phyloP scores from a whole-genome alignment of 2,329 filamentous ascomycete genomes.

The Beauveria sp. region DNA sequence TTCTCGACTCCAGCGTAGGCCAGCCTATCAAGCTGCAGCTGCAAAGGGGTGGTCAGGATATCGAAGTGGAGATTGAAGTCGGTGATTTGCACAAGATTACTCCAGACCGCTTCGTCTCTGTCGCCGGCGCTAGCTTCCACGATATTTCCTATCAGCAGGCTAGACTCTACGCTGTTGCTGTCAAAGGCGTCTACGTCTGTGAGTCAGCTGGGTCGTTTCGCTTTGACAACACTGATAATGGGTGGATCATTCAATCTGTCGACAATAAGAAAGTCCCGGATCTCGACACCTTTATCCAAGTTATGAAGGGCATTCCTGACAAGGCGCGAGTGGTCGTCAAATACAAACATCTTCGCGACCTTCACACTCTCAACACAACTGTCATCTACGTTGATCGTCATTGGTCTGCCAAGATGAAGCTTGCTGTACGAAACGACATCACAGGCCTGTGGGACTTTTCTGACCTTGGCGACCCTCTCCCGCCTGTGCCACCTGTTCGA shows the following conservation, averaged over 20 bases:
- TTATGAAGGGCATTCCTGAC: constrained; percentile 81
- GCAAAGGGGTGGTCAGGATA: constrained; percentile 80
- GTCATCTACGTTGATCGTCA: constrained; percentile 91
- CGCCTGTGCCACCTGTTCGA: constrained; percentile 62
- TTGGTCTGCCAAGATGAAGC: constrained; percentile 91
- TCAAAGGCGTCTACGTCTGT: constrained; percentile 86
- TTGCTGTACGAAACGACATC: constrained; percentile 82
- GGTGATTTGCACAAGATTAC: constrained; percentile 92
- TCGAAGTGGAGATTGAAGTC: constrained; percentile 77
- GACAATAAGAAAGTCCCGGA: constrained; percentile 89
- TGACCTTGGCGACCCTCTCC: constrained; percentile 73
- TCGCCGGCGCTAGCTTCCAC: constrained; percentile 92
- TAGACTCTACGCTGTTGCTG: constrained; percentile 86
- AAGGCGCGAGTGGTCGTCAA: constrained; percentile 81
- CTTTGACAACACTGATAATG: constrained; percentile 82
- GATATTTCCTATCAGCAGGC: constrained; percentile 96
- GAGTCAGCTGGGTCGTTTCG: constrained; percentile 93
- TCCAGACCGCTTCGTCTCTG: constrained; percentile 89
- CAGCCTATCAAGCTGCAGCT: constrained; percentile 71
- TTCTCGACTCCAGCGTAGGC: constrained; percentile 81
- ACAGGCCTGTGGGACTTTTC: constrained; percentile 93
- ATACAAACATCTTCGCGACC: constrained; percentile 89
- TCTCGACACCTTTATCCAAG: constrained; percentile 80
- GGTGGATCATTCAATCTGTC: constrained; percentile 88
- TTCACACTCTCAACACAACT: constrained; percentile 89